These are phyloP conservation scores for Zizania latifolia DNA, from an alignment of 176 grass and related monocot genomes.

Conservation along the genomic window DNA sequence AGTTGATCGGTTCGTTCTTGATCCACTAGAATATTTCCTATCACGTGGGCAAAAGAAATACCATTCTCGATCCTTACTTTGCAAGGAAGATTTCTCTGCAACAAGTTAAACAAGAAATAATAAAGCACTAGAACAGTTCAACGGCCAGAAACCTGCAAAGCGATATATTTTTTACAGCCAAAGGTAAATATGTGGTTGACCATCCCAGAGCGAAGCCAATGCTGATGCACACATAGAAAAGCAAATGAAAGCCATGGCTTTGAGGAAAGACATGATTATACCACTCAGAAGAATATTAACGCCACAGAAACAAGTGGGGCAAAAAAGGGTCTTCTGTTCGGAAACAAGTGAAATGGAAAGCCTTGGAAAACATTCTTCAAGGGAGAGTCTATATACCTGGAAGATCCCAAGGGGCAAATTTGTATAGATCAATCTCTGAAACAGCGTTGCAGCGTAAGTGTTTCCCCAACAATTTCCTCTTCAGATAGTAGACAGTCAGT, in stretches of 20 bases:
- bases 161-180: neutral
- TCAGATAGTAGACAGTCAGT: conserved; percentile 65
- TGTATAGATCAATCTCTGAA: conserved; percentile 70
- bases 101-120: conserved; percentile 11
- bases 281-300: neutral
- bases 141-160: neutral
- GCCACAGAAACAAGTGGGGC: neutral
- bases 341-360: neutral
- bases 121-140: neutral
- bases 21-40: conserved; percentile 72
- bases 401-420: conserved; percentile 94
- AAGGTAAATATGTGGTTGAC: neutral
- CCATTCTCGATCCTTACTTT: conserved; percentile 65
- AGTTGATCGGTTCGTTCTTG: conserved; percentile 70
- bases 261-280: neutral
- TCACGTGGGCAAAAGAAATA: conserved; percentile 84
- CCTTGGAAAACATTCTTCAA: neutral
- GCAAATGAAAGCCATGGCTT: neutral
- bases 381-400: conserved; percentile 35
- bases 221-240: neutral
- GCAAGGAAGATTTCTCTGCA: conserved; percentile 64
- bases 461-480: conserved; percentile 70
- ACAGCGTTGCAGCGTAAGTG: conserved; percentile 50
- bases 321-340: neutral
- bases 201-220: neutral